Evolutionary conservation across 805 yeast genomes (phyloP).

Genomic region (Wickerhamomyces strasburgensis): DNA sequence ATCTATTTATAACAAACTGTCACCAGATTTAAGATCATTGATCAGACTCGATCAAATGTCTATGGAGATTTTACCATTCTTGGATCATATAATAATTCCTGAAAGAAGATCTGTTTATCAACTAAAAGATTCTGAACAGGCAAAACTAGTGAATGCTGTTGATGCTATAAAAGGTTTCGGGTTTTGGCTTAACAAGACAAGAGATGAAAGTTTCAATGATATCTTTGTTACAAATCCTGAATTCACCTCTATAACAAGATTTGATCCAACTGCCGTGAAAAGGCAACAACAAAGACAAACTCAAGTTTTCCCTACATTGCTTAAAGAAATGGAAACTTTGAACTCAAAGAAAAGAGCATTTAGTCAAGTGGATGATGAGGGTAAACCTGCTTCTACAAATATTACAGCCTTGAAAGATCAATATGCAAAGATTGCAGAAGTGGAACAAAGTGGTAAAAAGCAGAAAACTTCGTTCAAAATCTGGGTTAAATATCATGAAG

Average conservation of each 20-base stretch:
- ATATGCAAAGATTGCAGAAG: constrained; percentile 30
- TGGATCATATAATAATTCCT: constrained; percentile 28
- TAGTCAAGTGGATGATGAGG: constrained; percentile 15
- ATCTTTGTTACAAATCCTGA: constrained; percentile 23
- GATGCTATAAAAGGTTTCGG: constrained; percentile 35
- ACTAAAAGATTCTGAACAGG: constrained; percentile 17
- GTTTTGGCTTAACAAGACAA: constrained; percentile 33
- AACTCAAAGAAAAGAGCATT: constrained; percentile 31
- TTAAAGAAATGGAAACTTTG: constrained; percentile 25
- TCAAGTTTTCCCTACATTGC: constrained; percentile 17
- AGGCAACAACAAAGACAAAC: constrained; percentile 22
- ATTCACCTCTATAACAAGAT: constrained; percentile 17
- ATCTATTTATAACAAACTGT: constrained; percentile 7
- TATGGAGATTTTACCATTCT: constrained; percentile 31
- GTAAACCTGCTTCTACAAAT: constrained; percentile 11
- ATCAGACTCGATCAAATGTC: constrained; percentile 14
- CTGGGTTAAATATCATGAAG: constrained; percentile 93
- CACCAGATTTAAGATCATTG: constrained; percentile 13
- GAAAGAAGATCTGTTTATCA: constrained; percentile 19
- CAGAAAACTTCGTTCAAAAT: constrained; percentile 32
- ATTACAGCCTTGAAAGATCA: constrained; percentile 35
- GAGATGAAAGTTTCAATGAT: constrained; percentile 28
- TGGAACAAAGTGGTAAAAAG: constrained; percentile 25
- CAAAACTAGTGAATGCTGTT: constrained; percentile 33
- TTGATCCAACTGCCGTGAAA: constrained; percentile 14